Percentiles rank a stretch among this genome's conserved stretches.
Evolutionary conservation across 1,139 yeast species (phyloP).

Genomic region (Spencermartinsiella ligniputridi): DNA sequence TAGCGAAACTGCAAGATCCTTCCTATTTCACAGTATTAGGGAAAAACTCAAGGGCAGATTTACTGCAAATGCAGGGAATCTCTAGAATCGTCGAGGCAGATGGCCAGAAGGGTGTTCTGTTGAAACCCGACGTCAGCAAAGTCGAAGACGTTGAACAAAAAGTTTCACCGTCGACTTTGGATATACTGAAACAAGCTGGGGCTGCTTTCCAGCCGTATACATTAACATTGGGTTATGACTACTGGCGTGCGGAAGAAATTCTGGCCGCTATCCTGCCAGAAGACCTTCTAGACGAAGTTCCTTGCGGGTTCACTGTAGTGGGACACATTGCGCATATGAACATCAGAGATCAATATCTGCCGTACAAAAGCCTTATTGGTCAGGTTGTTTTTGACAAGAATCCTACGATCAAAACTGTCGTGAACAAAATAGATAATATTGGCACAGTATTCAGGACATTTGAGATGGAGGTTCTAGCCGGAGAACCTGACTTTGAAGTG

Average conservation of each 20-base stretch:
- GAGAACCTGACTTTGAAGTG: conserved; percentile 62
- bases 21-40: conserved; percentile 45
- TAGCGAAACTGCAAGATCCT: conserved; percentile 68
- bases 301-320: conserved; percentile 87
- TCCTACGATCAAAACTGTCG: conserved; percentile 75
- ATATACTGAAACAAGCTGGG: conserved; percentile 44
- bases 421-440: conserved; percentile 86
- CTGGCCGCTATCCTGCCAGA: conserved; percentile 73
- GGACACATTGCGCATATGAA: conserved; percentile 97
- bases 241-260: conserved; percentile 91
- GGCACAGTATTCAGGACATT: conserved; percentile 88
- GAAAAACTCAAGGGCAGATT: conserved; percentile 49
- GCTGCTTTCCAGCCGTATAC: conserved; percentile 51
- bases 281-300: conserved; percentile 63
- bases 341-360: conserved; percentile 77
- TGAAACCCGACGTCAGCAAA: conserved; percentile 48
- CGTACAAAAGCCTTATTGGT: conserved; percentile 77
- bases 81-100: conserved; percentile 54
- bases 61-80: conserved; percentile 58
- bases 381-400: conserved; percentile 89
- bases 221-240: conserved; percentile 60
- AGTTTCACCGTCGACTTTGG: conserved; percentile 42
- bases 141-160: conserved; percentile 38
- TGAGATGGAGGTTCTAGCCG: conserved; percentile 90
- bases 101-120: conserved; percentile 54